Evolutionary conservation across 1,284 basidiomycete species (phyloP).

Genomic region (Athelia sp.): DNA sequence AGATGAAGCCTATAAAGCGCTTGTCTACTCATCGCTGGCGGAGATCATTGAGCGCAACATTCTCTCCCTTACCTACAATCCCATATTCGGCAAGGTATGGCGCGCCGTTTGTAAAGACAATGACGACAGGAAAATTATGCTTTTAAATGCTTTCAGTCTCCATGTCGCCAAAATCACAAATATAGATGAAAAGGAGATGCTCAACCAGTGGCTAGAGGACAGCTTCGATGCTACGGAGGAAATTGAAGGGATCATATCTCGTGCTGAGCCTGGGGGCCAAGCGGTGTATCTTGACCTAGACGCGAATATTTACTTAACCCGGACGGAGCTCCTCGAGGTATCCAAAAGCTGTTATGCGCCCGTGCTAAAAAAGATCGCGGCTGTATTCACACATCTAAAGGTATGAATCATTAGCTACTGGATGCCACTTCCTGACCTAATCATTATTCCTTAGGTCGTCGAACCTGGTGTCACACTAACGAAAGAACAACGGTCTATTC

Average conservation of each 20-base stretch:
- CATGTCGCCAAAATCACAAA: conserved; percentile 14
- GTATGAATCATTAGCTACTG: conserved; percentile 4
- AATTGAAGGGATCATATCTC: conserved; percentile 16
- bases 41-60: conserved; percentile 19
- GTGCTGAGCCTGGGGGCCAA: conserved; percentile 7
- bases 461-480: conserved; percentile 14
- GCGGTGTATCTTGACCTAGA: conserved; percentile 21
- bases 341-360: conserved; percentile 18
- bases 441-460: conserved; percentile 11
- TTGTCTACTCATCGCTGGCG: conserved; percentile 15
- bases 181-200: conserved; percentile 8
- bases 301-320: conserved; percentile 18
- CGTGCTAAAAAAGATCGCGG: conserved; percentile 18
- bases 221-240: conserved; percentile 20
- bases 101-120: conserved; percentile 20
- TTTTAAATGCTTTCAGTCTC: conserved; percentile 17
- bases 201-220: conserved; percentile 21
- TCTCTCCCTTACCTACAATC: conserved; percentile 18
- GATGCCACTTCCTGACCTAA: background rate
- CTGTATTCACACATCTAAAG: conserved; percentile 21
- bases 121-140: conserved; percentile 9
- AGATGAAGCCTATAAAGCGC: conserved; percentile 13
- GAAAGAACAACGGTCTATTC: conserved; percentile 15
- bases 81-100: conserved; percentile 22
- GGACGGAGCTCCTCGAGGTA: conserved; percentile 21